Evolutionary conservation across 2,329 filamentous ascomycete species (phyloP), one percentile per base, ranked within the genome.

Genomic region (Lojkania enalia): DNA sequence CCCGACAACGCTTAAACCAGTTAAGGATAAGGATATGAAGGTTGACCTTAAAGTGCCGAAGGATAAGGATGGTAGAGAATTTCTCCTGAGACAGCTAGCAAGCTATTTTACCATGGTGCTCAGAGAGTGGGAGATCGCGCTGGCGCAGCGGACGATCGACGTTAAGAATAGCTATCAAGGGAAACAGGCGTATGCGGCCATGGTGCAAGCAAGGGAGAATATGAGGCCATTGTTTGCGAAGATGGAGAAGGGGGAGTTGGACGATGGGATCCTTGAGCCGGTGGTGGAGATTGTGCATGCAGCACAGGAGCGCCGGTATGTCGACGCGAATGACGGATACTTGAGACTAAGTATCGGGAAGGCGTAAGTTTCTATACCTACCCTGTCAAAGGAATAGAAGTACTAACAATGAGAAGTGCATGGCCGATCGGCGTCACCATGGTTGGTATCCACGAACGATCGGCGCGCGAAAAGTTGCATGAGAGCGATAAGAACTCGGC

Each of bases 401-500:
- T 42, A 14, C 33, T 29, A 41, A 31, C 23, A 16, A 43, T 5
- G 29, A 5, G 5, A 46, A 79, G 76, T 51, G 94, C 94, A 13
- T 99, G 94, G 94, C 94, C 94, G 18, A 99, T 99, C 63, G 94
- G 94, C 72, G 94, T 99, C 29, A 99, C 94, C 69, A 99, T 97
- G 94, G 94, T 99, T 63, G 94, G 94, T 77, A 99, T 99, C 60
- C 94, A 99, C 81, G 94, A 97, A 77, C 84, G 94, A 64, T 94
- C 87, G 56, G 92, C 94, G 15, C 83, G 94, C 52, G 94, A 99
- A 74, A 99, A 99, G 74, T 75, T 99, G 48, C 91, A 97, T 67
- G 84, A 94, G 68, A 79, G 76, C 49, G 81, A 82, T 52, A 80
- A 82, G 55, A 86, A 85, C 46, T 86, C 90, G 62, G 94, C 92